Evolutionary conservation across 495 filamentous ascomycete genomes (phyloP).

Genomic region (Hyaloscypha finlandica): DNA sequence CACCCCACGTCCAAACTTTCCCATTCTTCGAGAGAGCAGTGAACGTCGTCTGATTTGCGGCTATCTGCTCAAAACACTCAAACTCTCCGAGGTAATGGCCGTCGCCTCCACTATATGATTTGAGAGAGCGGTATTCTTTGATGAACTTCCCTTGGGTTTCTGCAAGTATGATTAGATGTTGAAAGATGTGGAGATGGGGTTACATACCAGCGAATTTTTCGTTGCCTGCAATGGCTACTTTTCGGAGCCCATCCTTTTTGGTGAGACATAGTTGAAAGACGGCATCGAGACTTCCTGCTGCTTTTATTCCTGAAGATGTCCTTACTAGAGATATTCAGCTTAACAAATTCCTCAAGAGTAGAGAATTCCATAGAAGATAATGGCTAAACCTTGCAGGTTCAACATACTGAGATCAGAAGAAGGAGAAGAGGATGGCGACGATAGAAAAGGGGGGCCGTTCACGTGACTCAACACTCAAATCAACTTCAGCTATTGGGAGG

Average conservation of each 20-base stretch:
- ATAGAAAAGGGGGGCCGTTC: not conserved
- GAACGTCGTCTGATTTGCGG: slow-evolving; percentile 54
- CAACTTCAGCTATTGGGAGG: not conserved
- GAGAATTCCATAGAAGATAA: not conserved
- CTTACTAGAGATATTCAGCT: slow-evolving; percentile 26
- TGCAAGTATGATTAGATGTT: not conserved
- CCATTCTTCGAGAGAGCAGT: slow-evolving; percentile 48
- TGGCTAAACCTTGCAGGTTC: not conserved
- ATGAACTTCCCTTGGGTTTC: not conserved
- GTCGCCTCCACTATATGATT: slow-evolving; percentile 30
- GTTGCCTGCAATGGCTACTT: slow-evolving; percentile 39
- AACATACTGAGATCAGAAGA: not conserved
- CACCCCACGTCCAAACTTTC: slow-evolving; percentile 61
- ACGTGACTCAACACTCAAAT: not conserved
- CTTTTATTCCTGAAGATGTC: slow-evolving; percentile 31
- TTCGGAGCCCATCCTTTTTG: slow-evolving; percentile 26
- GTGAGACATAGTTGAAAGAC: slow-evolving; percentile 15
- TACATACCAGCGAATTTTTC: slow-evolving; percentile 32
- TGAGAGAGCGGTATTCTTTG: slow-evolving; percentile 12
- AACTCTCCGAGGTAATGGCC: slow-evolving; percentile 17
- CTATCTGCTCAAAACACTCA: slow-evolving; percentile 40
- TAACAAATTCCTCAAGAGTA: not conserved
- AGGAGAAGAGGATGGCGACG: not conserved
- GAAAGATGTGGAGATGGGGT: not conserved
- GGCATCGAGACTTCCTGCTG: slow-evolving; percentile 31